Evolutionary conservation across 768 basidiomycete species (phyloP), one percentile per base, ranked within the genome.

Genomic region (Tulasnella sp.): DNA sequence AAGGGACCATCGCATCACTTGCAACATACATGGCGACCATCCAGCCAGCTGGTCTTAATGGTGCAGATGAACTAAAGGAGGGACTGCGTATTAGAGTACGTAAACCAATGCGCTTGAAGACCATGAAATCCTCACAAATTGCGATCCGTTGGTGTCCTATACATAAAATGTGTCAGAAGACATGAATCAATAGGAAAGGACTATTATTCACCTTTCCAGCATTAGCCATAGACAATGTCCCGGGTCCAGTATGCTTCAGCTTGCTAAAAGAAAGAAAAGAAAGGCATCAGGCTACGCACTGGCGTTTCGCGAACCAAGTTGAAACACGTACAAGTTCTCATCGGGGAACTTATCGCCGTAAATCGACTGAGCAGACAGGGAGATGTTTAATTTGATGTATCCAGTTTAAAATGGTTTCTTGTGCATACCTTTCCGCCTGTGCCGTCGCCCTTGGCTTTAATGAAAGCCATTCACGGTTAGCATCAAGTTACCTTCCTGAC

Each of bases 31-130:
- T 95, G 93, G 71, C 84, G 85, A 65, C 85, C 85, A 72, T 97
- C 92, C 68, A 97, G 74, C 93, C 93, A 95, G 69, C 78, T 77
- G 29, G 93, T 97, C 60, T 81, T 72, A 64, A 83, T 79, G 48
- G 93, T 95, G 73, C 86, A 89, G 69, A 97, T 95, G 74, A 97
- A 97, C 90, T 95, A 93, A 71, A 91, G 17, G 3, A 26, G 86
- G 17, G 80, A 78, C 17, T 77, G 77, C 21, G 27, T 62, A 19
- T 24, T 29, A 38, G n/a, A n/a, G n/a, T n/a, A n/a, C n/a, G n/a
- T n/a, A n/a, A n/a, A n/a, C n/a, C n/a, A n/a, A n/a, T n/a, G n/a
- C n/a, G n/a, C n/a, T n/a, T n/a, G n/a, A n/a, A n/a, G n/a, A n/a
- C n/a, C n/a, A n/a, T n/a, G n/a, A n/a, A n/a, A n/a, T 11, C 69